These are phyloP conservation scores for Protomyces arabidopsidicola DNA, from an alignment of 1,139 yeast genomes.

Conservation along the genomic window DNA sequence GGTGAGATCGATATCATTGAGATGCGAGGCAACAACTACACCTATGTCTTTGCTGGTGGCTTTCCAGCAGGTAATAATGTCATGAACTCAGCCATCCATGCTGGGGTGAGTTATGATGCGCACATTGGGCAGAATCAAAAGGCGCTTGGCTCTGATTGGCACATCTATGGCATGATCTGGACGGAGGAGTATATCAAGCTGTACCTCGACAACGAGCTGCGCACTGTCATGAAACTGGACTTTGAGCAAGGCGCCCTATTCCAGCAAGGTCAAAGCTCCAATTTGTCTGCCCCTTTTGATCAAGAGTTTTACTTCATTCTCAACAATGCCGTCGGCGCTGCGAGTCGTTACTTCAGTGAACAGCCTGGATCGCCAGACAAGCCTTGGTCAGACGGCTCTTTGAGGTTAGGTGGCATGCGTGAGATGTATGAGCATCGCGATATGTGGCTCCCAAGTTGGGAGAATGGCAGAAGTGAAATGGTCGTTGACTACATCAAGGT, in stretches of 20 bases:
- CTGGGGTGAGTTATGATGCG: constrained; percentile 23
- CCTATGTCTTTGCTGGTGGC: constrained; percentile 19
- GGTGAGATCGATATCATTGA: constrained; percentile 32
- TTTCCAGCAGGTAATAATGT: constrained; percentile 29
- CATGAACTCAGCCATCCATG: constrained; percentile 30
- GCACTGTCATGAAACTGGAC: constrained; percentile 26
- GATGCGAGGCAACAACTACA: constrained; percentile 31
- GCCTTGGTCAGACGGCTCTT: constrained; percentile 28
- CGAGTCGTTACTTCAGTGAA: constrained; percentile 30
- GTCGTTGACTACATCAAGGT: background rate
- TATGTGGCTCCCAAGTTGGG: background rate
- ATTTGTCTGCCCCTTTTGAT: constrained; percentile 31
- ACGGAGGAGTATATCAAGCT: constrained; percentile 29
- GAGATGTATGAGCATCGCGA: background rate
- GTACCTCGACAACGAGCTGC: constrained; percentile 30
- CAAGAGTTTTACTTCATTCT: constrained; percentile 30
- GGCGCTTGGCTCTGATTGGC: constrained; percentile 25
- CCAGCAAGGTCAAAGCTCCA: constrained; percentile 23
- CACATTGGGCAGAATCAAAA: constrained; percentile 19
- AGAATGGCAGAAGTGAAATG: background rate
- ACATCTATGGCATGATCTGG: constrained; percentile 31
- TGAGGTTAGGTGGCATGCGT: background rate
- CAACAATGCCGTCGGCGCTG: constrained; percentile 32
- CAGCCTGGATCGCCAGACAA: constrained; percentile 26
- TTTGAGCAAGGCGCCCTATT: constrained; percentile 27